Evolutionary conservation across 345 rosid species (phyloP), one percentile per base, ranked within the genome.

Genomic region (Lepidium africanum): DNA sequence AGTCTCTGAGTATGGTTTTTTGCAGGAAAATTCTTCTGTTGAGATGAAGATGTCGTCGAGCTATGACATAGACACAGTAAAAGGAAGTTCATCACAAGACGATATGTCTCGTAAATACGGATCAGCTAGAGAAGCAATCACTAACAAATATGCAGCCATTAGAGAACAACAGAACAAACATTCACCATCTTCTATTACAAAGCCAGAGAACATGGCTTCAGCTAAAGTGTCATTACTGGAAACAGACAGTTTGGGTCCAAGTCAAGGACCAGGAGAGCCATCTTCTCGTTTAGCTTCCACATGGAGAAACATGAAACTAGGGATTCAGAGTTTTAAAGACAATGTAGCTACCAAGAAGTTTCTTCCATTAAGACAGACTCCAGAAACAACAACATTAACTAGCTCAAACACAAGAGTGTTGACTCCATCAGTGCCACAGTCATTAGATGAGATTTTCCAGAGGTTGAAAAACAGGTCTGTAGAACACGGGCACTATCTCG

Each of bases 381-480:
- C 70, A 74, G 92, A 89, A 74, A 70, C 81, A 60, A 36, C 77
- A 75, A 50, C 79, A 17, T 9, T 53, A 47, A 32, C 25, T 1
- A 48, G 32, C 21, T 10, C 75, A 41, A 36, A 56, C 62, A 3
- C 71, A 5, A 55, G 70, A 75, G 65, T 30, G 37, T 0, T 25
- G 55, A 27, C 59, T 5, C 56, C 74, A 5, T 65, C 83, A 15
- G 80, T 86, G 30, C 80, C 86, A 0, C 96, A 91, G 49, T 86
- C 90, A 13, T 83, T 89, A 0, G 97, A 91, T 32, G 92, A 86
- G 72, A 95, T 91, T 78, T 95, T 91, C 71, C 97, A 89, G 75
- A 89, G 92, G 77, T 66, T 95, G 81, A 91, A 85, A 81, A 85
- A 82, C 16, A 90, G 89, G 10, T 79, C 92, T 13, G 17, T 47